A percentile compares a stretch with the other conserved stretches of the same genome.
Evolutionary conservation across 2,329 filamentous ascomycete species (phyloP).

Genomic region (Orbilia quercus): DNA sequence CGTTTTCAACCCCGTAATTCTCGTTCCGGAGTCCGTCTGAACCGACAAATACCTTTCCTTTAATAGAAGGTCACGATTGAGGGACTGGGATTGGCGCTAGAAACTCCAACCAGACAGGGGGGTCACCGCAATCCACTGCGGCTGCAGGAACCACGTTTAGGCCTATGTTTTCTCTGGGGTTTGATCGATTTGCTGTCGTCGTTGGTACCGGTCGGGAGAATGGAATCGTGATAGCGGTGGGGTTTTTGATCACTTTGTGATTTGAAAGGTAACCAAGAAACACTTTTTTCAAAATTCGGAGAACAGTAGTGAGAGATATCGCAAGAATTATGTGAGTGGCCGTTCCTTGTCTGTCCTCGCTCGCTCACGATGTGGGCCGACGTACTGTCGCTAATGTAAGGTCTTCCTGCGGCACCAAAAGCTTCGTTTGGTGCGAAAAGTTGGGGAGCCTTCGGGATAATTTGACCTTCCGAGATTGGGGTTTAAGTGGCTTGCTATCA

Average conservation of each 20-base stretch:
- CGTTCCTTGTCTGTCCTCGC: conserved; percentile 14
- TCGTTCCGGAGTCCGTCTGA: conserved; percentile 46
- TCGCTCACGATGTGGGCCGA: conserved; percentile 40
- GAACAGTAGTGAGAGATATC: conserved; percentile 15
- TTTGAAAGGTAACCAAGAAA: no score
- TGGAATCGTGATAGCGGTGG: no score
- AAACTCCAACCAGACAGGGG: conserved; percentile 53
- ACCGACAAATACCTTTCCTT: conserved; percentile 36
- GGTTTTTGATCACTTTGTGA: no score
- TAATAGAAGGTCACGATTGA: conserved; percentile 53
- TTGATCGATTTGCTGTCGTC: conserved; percentile 18
- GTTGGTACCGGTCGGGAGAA: neutral
- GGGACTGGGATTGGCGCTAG: conserved; percentile 33
- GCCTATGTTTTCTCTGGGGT: conserved; percentile 27
- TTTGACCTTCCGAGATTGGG: conserved; percentile 57
- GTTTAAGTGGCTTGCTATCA: conserved; percentile 56
- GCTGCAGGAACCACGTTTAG: conserved; percentile 53
- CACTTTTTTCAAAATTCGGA: no score
- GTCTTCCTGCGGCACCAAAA: conserved; percentile 45
- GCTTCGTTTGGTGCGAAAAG: conserved; percentile 31
- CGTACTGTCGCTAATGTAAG: conserved; percentile 32
- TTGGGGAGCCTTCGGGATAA: conserved; percentile 41
- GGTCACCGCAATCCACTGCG: conserved; percentile 28
- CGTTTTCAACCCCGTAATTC: conserved; percentile 37
- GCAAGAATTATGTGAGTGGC: conserved; percentile 12